Evolutionary conservation across 495 filamentous ascomycete species (phyloP).

Genomic region (Clohesyomyces aquaticus): DNA sequence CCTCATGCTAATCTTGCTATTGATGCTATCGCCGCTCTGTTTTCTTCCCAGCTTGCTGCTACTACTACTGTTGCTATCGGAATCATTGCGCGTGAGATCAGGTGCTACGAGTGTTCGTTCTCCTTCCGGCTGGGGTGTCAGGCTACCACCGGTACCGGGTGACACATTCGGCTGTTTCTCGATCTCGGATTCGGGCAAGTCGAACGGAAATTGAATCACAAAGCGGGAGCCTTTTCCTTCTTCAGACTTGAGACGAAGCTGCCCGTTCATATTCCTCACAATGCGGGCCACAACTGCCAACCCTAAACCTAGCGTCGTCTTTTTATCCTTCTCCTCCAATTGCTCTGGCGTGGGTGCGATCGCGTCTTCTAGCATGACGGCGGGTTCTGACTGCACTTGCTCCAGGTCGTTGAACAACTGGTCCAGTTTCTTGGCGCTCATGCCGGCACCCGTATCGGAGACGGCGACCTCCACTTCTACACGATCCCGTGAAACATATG

Average conservation of each 20-base stretch:
- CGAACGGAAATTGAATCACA: constrained; percentile 70
- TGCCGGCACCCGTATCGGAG: constrained; percentile 80
- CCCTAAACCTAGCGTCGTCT: constrained; percentile 72
- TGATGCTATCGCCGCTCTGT: constrained; percentile 48
- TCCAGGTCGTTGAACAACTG: constrained; percentile 84
- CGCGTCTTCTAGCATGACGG: constrained; percentile 48
- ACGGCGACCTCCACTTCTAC: constrained; percentile 73
- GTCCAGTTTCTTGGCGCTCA: constrained; percentile 72
- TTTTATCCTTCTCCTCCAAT: constrained; percentile 39
- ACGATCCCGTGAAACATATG: constrained; percentile 43
- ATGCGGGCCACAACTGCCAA: constrained; percentile 85
- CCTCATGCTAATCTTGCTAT: constrained; percentile 49
- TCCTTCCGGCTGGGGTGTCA: constrained; percentile 43
- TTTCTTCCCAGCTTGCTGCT: constrained; percentile 15
- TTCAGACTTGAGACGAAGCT: constrained; percentile 84
- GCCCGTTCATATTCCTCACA: constrained; percentile 87
- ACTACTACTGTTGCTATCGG: constrained; percentile 30
- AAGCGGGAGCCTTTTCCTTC: constrained; percentile 85
- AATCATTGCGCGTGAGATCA: constrained; percentile 32
- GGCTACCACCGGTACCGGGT: constrained; percentile 37
- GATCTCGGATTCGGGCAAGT: constrained; percentile 57
- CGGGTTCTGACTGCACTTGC: constrained; percentile 71
- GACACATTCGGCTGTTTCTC: constrained; percentile 29
- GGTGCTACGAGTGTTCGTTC: constrained; percentile 64
- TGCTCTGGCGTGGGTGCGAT: constrained; percentile 26